Evolutionary conservation across 1,284 basidiomycete genomes (phyloP).

Genomic region (Chalciporus piperatoides): DNA sequence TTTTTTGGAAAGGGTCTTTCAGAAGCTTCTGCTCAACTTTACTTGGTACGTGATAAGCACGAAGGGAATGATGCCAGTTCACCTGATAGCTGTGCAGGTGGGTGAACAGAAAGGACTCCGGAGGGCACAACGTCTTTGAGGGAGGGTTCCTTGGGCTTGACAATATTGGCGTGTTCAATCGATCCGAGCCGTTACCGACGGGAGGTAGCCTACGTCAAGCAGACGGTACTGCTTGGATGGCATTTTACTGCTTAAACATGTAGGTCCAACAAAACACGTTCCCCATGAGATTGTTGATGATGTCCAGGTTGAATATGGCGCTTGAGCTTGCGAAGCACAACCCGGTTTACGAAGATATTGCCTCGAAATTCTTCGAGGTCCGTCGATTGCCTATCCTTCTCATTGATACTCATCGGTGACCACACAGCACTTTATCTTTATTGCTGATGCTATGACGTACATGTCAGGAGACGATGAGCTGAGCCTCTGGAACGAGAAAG

Average conservation of each 20-base stretch:
- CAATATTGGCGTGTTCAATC: constrained; percentile 98
- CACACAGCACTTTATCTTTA: constrained; percentile 87
- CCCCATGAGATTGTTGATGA: constrained; percentile 2
- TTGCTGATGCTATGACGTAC: constrained; percentile 97
- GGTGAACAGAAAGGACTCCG: constrained; percentile 97
- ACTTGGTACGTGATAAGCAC: constrained; percentile 64
- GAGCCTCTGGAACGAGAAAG: constrained; percentile 93
- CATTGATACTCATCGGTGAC: constrained; percentile 6
- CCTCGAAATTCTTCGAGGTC: constrained; percentile 97
- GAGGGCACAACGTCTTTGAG: constrained; percentile 95
- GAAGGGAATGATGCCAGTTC: neutral
- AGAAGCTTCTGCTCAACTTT: constrained; percentile 95
- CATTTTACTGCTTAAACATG: constrained; percentile 97
- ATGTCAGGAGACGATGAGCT: constrained; percentile 70
- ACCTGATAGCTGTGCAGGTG: constrained; percentile 54
- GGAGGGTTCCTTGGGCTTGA: constrained; percentile 97
- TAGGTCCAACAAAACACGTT: constrained; percentile 33
- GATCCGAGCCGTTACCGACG: constrained; percentile 93
- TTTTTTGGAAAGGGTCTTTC: constrained; percentile 97
- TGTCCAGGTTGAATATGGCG: constrained; percentile 85
- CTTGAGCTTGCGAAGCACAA: constrained; percentile 98
- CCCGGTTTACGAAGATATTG: constrained; percentile 96
- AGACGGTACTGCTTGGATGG: constrained; percentile 99
- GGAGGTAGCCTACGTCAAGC: constrained; percentile 92
- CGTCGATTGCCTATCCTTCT: constrained; percentile 13